These are phyloP conservation scores for Cicer yamashitae DNA, from an alignment of 306 rosid species.

Conservation along the genomic window DNA sequence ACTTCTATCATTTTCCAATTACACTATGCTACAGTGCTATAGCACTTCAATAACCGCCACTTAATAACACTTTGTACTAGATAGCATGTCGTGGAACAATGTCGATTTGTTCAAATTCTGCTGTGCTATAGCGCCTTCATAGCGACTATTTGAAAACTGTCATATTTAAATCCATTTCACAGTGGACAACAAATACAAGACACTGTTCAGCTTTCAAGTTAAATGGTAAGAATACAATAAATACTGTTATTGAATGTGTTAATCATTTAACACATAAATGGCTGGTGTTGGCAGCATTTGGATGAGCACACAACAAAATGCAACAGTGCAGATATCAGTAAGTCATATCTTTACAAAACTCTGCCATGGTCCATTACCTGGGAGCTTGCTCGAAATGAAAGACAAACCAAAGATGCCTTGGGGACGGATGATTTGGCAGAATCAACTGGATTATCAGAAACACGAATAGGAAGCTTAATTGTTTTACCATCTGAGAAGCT, in stretches of 20 bases:
- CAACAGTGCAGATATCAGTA: neutral
- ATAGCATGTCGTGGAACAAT: no score
- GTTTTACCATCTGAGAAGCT: slow-evolving; percentile 59
- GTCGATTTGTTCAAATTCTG: no score
- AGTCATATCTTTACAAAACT: slow-evolving; percentile 34
- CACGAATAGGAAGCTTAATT: slow-evolving; percentile 70
- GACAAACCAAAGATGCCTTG: slow-evolving; percentile 73
- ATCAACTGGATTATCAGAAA: slow-evolving; percentile 46
- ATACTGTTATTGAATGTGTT: neutral
- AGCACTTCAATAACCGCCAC: no score
- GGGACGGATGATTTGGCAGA: slow-evolving; percentile 53
- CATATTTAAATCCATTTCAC: slow-evolving; percentile 19
- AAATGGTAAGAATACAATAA: slow-evolving; percentile 27
- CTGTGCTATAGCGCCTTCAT: no score
- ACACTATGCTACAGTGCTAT: neutral
- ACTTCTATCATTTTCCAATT: neutral
- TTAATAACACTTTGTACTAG: no score
- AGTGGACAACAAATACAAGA: slow-evolving; percentile 13
- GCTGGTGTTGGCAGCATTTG: neutral
- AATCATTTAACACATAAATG: slow-evolving; percentile 22
- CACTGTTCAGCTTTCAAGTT: slow-evolving; percentile 11
- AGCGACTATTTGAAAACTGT: neutral
- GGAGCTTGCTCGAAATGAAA: slow-evolving; percentile 85
- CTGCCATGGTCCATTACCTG: slow-evolving; percentile 54
- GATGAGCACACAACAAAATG: slow-evolving; percentile 29